Percentiles rank a stretch among this genome's conserved stretches.
phyloP scores from a whole-genome alignment of 805 yeast genomes.

The Kazachstania kunashirensis region DNA sequence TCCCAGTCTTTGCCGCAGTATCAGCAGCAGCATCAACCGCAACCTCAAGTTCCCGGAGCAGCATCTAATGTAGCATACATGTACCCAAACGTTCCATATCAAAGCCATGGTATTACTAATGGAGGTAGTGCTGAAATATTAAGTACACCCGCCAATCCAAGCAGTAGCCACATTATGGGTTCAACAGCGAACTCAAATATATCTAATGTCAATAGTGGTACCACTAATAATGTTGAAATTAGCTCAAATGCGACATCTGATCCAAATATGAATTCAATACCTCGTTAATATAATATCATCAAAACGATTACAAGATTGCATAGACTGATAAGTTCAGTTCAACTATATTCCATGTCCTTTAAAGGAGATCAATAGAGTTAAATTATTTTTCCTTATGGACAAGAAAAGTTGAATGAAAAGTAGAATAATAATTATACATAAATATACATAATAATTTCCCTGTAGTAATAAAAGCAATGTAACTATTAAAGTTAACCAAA shows the following conservation, averaged over 20 bases:
- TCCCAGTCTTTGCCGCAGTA: slow-evolving; percentile 2
- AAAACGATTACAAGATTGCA: no score
- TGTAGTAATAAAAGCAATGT: no score
- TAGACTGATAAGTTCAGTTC: no score
- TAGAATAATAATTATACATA: no score
- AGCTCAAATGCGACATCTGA: neutral
- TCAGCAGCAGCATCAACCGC: slow-evolving; percentile 6
- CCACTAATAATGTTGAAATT: neutral
- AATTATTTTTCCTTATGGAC: no score
- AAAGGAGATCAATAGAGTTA: no score
- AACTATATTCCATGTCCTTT: no score
- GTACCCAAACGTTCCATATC: slow-evolving; percentile 1
- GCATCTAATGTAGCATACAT: neutral
- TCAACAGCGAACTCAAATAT: neutral
- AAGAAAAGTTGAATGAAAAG: no score
- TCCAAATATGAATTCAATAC: neutral
- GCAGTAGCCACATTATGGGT: neutral
- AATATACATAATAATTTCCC: no score
- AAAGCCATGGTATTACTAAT: neutral
- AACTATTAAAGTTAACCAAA: no score
- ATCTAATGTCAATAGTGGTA: neutral
- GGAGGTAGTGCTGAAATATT: neutral
- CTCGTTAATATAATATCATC: no score
- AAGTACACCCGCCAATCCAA: neutral
- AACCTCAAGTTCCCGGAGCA: slow-evolving; percentile 2